Evolutionary conservation across 129 eudicot genomes (phyloP).

Genomic region (Solidago caesia): DNA sequence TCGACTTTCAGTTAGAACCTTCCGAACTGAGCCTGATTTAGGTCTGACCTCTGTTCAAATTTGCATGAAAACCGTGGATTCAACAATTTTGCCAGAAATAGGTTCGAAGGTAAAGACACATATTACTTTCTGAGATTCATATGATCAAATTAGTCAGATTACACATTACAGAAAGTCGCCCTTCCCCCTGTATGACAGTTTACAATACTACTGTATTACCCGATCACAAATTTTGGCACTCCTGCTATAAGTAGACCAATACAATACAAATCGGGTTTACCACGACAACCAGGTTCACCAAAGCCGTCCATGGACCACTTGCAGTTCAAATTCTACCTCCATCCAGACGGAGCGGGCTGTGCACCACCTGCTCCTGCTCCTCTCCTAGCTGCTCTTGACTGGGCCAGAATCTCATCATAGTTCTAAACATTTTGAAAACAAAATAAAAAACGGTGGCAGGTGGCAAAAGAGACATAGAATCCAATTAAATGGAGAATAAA

Average conservation of each 20-base stretch:
- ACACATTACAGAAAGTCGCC: constrained; percentile 16
- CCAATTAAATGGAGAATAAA: constrained; percentile 3
- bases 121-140: constrained; percentile 19
- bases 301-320: background rate
- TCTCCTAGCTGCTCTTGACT: constrained; percentile 59
- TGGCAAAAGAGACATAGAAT: background rate
- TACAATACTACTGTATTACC: constrained; percentile 29
- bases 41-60: background rate
- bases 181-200: constrained; percentile 13
- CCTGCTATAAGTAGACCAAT: constrained; percentile 21
- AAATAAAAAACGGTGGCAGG: constrained; percentile 19
- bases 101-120: constrained; percentile 17
- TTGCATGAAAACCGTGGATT: constrained; percentile 4
- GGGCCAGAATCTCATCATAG: constrained; percentile 58
- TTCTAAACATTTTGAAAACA: constrained; percentile 35
- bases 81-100: background rate
- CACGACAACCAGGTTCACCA: constrained; percentile 8
- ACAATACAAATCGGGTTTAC: constrained; percentile 17
- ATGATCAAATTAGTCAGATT: background rate
- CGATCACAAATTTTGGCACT: constrained; percentile 2
- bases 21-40: too few species aligned
- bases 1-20: background rate
- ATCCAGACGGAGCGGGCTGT: constrained; percentile 63
- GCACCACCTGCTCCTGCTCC: constrained; percentile 55
- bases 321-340: constrained; percentile 33